Conservation (phyloP, 2,329 filamentous ascomycete species). For the Exophiala calicioides region DNA sequence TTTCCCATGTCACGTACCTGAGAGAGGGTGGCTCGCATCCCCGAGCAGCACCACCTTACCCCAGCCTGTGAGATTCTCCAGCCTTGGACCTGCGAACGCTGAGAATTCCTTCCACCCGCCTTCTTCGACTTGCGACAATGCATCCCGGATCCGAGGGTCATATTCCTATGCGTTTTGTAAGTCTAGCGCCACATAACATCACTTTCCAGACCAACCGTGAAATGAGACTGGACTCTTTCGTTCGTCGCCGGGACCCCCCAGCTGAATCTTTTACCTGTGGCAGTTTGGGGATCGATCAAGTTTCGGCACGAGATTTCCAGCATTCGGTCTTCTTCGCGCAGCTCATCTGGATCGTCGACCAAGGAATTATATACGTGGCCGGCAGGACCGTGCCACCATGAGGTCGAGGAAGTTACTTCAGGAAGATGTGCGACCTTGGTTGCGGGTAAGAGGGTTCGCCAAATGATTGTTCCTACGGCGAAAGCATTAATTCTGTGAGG, state of each 20-base stretch:
- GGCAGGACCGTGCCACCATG: conserved; percentile 48
- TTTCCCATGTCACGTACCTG: conserved; percentile 36
- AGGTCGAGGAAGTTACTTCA: conserved; percentile 37
- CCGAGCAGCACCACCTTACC: conserved; percentile 54
- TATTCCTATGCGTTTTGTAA: too few relatives aligned
- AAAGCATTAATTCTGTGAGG: conserved; percentile 31
- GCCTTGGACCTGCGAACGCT: conserved; percentile 50
- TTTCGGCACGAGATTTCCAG: conserved; percentile 45
- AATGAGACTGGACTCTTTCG: conserved; percentile 37
- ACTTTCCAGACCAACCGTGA: conserved; percentile 33
- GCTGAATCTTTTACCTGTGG: conserved; percentile 22
- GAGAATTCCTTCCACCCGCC: conserved; percentile 51
- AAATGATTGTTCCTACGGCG: conserved; percentile 49
- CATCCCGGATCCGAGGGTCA: conserved; percentile 43
- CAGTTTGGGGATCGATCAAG: conserved; percentile 34
- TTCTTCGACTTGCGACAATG: conserved; percentile 41
- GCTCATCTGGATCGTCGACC: conserved; percentile 38
- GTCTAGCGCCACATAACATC: too few relatives aligned
- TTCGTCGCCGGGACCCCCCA: conserved; percentile 31
- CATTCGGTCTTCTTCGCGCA: conserved; percentile 31
- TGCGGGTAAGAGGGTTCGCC: conserved; percentile 46
- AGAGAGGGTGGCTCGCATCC: conserved; percentile 58
- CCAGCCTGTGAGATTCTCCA: conserved; percentile 45
- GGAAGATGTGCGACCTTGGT: conserved; percentile 37
- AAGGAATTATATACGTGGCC: conserved; percentile 47